These are phyloP conservation scores for Microbotryum violaceum DNA, from an alignment of 1,284 basidiomycete species.

Conservation along the genomic window DNA sequence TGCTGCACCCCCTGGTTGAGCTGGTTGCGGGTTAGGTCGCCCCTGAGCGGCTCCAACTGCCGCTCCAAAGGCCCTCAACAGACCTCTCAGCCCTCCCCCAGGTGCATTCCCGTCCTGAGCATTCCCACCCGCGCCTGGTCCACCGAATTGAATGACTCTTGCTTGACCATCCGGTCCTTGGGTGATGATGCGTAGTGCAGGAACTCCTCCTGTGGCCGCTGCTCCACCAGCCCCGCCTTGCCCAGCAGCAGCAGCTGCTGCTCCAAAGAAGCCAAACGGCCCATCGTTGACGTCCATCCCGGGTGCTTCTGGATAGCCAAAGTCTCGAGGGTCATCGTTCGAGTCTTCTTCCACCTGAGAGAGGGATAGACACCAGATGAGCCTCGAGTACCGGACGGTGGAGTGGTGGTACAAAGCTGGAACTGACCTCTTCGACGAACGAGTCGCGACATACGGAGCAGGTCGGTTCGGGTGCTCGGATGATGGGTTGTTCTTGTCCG, in stretches of 20 bases:
- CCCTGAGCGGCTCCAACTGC: not conserved
- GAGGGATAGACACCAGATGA: not conserved
- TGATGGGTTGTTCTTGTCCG: too few relatives aligned
- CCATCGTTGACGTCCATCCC: not conserved
- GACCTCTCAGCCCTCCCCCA: not conserved
- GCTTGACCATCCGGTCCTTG: not conserved
- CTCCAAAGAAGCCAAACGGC: not conserved
- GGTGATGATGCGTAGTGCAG: not conserved
- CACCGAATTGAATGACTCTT: constrained; percentile 1
- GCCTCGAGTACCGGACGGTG: not conserved
- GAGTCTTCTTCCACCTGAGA: constrained; percentile 5
- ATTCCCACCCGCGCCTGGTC: constrained; percentile 3
- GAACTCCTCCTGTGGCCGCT: not conserved
- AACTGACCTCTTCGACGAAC: constrained; percentile 23
- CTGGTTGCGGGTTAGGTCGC: not conserved
- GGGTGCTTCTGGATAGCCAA: constrained; percentile 22
- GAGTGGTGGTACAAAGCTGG: not conserved
- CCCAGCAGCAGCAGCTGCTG: not conserved
- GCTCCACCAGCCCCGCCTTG: not conserved
- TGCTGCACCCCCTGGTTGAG: constrained; percentile 7
- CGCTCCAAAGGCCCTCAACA: not conserved
- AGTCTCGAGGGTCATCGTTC: constrained; percentile 25
- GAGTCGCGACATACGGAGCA: constrained; percentile 15
- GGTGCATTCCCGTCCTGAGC: not conserved
- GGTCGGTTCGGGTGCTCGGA: constrained; percentile 1